These are phyloP conservation scores for cucumber (Cucumis sativus) DNA, from an alignment of 306 rosid species.

Conservation along the genomic window DNA sequence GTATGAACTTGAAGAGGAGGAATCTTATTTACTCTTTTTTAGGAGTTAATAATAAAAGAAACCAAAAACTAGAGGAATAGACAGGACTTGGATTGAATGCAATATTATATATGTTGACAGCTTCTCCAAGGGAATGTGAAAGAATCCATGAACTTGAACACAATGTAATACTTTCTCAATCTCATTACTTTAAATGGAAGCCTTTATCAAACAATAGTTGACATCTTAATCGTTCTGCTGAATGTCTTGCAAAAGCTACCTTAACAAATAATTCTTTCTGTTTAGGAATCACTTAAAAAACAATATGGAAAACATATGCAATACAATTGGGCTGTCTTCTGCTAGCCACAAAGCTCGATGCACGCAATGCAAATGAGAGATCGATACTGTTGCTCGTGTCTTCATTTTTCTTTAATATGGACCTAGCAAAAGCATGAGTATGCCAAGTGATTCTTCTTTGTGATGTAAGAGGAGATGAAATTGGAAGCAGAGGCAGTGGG, in stretches of 20 bases:
- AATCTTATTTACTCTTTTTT: too few relatives aligned
- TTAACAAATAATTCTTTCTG: constrained; percentile 16
- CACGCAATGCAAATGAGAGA: background rate
- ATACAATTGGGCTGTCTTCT: constrained; percentile 17
- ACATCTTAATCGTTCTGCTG: background rate
- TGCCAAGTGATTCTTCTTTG: constrained; percentile 92
- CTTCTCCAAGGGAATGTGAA: background rate
- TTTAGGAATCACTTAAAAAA: constrained; percentile 10
- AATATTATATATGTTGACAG: background rate
- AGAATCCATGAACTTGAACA: background rate
- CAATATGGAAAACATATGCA: constrained; percentile 14
- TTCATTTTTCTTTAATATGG: background rate
- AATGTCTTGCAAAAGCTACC: constrained; percentile 11
- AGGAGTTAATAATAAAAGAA: background rate
- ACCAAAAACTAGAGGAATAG: background rate
- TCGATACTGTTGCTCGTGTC: background rate
- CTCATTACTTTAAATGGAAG: constrained; percentile 5
- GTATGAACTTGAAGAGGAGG: too few relatives aligned
- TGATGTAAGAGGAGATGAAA: constrained; percentile 66
- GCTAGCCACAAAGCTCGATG: constrained; percentile 6
- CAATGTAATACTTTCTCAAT: background rate
- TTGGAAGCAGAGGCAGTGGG: constrained; percentile 56
- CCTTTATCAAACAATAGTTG: constrained; percentile 12
- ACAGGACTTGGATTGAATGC: background rate
- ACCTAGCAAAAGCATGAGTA: constrained; percentile 79